Percentiles rank a stretch among this genome's conserved stretches.
Conservation (phyloP, 345 rosid genomes). For the Gossypium herbaceum region DNA sequence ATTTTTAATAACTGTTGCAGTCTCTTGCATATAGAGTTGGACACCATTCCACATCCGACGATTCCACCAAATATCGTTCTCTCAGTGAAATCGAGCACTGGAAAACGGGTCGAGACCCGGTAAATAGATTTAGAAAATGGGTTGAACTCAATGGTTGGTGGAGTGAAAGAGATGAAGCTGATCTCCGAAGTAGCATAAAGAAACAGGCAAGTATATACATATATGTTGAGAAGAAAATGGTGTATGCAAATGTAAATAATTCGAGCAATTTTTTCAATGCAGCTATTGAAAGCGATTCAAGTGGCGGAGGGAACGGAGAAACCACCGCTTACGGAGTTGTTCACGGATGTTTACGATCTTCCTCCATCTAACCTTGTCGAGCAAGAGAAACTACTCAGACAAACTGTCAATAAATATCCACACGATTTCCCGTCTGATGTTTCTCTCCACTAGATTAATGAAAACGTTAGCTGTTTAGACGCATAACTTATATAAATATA, state of each 20-base stretch:
- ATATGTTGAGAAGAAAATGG: not conserved
- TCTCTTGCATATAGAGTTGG: constrained; percentile 71
- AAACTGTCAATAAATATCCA: constrained; percentile 41
- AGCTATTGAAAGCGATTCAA: constrained; percentile 66
- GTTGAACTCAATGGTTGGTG: constrained; percentile 70
- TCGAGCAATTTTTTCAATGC: not conserved
- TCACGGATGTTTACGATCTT: constrained; percentile 62
- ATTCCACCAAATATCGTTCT: constrained; percentile 70
- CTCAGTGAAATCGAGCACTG: constrained; percentile 61
- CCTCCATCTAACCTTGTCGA: constrained; percentile 49
- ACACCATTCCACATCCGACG: constrained; percentile 87
- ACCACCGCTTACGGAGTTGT: constrained; percentile 52
- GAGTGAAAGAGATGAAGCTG: constrained; percentile 52
- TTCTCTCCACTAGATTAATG: constrained; percentile 16
- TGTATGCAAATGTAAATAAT: not conserved
- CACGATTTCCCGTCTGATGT: constrained; percentile 57
- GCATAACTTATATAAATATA: too few species aligned
- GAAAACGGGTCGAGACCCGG: constrained; percentile 64
- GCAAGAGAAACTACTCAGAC: constrained; percentile 56
- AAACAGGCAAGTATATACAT: constrained; percentile 38
- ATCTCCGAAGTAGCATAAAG: constrained; percentile 45
- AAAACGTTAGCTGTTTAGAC: too few species aligned
- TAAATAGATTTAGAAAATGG: constrained; percentile 63
- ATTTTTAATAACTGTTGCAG: constrained; percentile 25
- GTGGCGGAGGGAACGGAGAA: constrained; percentile 58